Conservation (phyloP, 169 alveolate species). For the Plasmodium sp. region DNA sequence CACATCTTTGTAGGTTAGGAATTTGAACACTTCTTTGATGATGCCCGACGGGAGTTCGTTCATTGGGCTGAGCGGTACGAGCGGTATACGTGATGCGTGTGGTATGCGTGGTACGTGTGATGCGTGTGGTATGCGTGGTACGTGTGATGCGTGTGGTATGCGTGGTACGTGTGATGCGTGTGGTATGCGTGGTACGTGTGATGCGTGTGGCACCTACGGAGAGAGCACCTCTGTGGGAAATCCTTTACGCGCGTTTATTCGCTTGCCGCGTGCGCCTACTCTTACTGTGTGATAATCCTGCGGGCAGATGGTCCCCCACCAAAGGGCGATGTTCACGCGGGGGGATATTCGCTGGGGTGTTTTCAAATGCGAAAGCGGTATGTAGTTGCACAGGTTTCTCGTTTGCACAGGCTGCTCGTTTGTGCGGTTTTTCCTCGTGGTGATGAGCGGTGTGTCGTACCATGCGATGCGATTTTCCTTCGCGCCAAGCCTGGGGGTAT, state of each 20-base stretch:
- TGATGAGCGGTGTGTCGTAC: neutral
- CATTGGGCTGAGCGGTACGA: neutral
- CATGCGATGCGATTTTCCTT: neutral
- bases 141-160: no score
- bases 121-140: no score
- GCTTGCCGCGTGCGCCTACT: neutral
- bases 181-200: neutral
- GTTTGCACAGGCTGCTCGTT: neutral
- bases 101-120: neutral
- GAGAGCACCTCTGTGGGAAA: neutral
- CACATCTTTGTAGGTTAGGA: slow-evolving; percentile 28
- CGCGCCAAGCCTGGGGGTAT: neutral
- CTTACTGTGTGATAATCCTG: neutral
- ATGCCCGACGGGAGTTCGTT: slow-evolving; percentile 26
- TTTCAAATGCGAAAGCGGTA: neutral
- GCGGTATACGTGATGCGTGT: neutral
- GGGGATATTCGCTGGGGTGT: neutral
- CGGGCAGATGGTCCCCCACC: neutral
- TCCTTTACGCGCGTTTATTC: neutral
- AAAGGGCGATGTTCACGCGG: neutral
- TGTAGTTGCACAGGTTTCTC: neutral
- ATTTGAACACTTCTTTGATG: slow-evolving; percentile 25
- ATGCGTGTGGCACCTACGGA: neutral
- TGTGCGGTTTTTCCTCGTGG: neutral
- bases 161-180: no score